Percentiles rank a stretch among this genome's conserved stretches.
Conservation (phyloP, 2,329 filamentous ascomycete species). For the Claviceps sp. region DNA sequence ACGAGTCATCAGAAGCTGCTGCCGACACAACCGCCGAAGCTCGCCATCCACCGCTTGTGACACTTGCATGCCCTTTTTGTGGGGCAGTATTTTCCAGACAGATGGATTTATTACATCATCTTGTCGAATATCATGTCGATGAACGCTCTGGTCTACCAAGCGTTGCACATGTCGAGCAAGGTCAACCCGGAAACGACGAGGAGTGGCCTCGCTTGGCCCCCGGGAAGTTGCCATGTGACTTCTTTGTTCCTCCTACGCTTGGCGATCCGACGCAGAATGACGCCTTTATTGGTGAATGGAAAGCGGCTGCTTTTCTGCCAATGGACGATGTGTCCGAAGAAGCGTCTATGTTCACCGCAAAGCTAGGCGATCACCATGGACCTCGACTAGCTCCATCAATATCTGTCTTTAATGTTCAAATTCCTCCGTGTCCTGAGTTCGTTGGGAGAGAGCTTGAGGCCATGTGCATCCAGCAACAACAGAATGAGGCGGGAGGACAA, state of each 20-base stretch:
- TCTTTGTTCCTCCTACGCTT: background rate
- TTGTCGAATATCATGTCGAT: background rate
- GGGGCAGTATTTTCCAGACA: background rate
- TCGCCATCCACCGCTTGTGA: background rate
- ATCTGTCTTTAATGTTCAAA: background rate
- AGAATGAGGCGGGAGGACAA: background rate
- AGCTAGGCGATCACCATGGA: background rate
- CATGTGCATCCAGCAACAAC: background rate
- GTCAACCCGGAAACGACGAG: background rate
- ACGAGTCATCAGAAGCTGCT: conserved; percentile 1
- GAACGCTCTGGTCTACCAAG: background rate
- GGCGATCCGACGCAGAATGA: background rate
- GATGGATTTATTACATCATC: background rate
- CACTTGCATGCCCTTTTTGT: background rate
- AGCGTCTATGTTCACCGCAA: background rate
- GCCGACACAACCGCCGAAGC: background rate
- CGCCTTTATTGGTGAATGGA: background rate
- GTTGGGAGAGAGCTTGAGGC: background rate
- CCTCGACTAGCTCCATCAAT: background rate
- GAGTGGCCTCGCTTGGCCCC: background rate
- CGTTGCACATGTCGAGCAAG: background rate
- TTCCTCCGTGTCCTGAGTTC: background rate
- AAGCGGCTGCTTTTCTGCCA: background rate
- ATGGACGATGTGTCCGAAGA: background rate
- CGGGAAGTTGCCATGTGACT: background rate